These are phyloP conservation scores for Boletus pseudopeckii DNA, from an alignment of 768 basidiomycete species.

Conservation along the genomic window DNA sequence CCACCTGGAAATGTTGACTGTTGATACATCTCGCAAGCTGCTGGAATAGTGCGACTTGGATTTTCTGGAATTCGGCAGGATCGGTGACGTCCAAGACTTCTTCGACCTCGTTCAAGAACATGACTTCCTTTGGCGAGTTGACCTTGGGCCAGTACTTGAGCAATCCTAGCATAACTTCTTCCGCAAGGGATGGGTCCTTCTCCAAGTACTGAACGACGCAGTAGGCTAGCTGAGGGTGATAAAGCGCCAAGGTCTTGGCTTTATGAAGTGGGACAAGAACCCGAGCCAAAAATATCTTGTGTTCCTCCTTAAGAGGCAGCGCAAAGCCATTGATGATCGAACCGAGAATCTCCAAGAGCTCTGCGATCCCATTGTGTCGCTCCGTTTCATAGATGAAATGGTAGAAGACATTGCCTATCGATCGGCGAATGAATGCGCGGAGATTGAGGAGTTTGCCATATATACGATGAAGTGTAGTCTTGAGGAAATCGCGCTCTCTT, in stretches of 20 bases:
- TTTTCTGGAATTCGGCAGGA: constrained; percentile 93
- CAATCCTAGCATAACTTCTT: constrained; percentile 95
- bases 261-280: constrained; percentile 96
- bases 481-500: constrained; percentile 97
- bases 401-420: constrained; percentile 99
- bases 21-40: constrained; percentile 97
- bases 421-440: constrained; percentile 96
- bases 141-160: constrained; percentile 99
- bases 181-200: constrained; percentile 87
- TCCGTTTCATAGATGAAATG: constrained; percentile 99
- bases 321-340: constrained; percentile 99
- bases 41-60: constrained; percentile 87
- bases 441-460: constrained; percentile 99
- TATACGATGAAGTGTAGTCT: constrained; percentile 97
- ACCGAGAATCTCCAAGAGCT: constrained; percentile 94
- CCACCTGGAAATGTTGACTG: constrained; percentile 99
- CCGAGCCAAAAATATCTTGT: constrained; percentile 95
- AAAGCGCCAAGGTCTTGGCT: constrained; percentile 94
- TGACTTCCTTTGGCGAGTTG: constrained; percentile 98
- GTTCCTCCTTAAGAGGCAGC: constrained; percentile 95
- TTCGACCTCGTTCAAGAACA: constrained; percentile 99
- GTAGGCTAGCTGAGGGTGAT: constrained; percentile 98
- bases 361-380: constrained; percentile 98
- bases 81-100: constrained; percentile 99
- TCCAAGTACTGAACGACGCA: constrained; percentile 99